Evolutionary conservation across 306 rosid species (phyloP).

Genomic region (cucumber (Cucumis sativus)): DNA sequence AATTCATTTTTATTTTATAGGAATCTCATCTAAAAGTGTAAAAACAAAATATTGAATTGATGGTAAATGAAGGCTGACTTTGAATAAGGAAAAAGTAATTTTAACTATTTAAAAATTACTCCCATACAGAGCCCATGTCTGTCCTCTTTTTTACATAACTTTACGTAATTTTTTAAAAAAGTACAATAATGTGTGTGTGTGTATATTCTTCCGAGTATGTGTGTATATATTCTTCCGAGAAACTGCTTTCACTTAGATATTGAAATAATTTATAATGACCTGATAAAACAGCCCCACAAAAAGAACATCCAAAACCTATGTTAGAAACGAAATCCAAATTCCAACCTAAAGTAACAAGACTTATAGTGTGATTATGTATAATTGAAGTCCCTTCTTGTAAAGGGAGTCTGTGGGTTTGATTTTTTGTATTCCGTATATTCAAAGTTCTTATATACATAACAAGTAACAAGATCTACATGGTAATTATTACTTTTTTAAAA

Average conservation of each 20-base stretch:
- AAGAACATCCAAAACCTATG: not conserved
- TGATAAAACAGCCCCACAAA: not conserved
- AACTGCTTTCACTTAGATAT: not conserved
- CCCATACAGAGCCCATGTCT: not conserved
- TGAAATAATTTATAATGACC: not conserved
- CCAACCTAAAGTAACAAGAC: not conserved
- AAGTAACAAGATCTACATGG: not conserved
- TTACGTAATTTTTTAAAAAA: not conserved
- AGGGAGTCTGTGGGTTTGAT: no score
- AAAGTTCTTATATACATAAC: no score
- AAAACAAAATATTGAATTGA: no score
- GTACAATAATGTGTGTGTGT: not conserved
- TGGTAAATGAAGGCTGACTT: no score
- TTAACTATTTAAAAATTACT: no score
- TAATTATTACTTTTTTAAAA: not conserved
- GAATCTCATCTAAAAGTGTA: no score
- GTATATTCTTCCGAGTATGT: not conserved
- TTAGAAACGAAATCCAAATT: not conserved
- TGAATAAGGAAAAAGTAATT: no score
- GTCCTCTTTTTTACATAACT: not conserved
- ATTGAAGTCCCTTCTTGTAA: no score
- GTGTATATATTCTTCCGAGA: not conserved
- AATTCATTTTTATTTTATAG: no score
- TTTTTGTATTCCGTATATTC: no score
- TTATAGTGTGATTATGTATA: no score